Evolutionary conservation across 768 basidiomycete genomes (phyloP).

Genomic region (Suillus spraguei): DNA sequence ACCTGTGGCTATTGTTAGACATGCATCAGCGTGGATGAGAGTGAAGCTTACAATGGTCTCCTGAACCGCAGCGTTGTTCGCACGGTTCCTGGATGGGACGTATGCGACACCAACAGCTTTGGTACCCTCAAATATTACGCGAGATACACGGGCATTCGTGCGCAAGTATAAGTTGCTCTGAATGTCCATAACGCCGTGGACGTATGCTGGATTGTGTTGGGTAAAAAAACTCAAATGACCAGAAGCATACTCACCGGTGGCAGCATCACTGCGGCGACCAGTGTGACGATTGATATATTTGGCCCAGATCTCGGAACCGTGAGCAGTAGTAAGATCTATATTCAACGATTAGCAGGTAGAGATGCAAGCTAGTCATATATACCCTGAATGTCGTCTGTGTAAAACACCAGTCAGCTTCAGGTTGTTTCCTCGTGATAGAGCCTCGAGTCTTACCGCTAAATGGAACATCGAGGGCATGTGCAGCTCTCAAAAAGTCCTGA

Average conservation of each 20-base stretch:
- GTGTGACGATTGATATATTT: conserved; percentile 79
- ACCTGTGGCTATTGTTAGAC: conserved; percentile 29
- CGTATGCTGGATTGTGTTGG: conserved; percentile 46
- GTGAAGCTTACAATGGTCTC: conserved; percentile 54
- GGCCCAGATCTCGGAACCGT: conserved; percentile 73
- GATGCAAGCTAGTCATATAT: conserved; percentile 1
- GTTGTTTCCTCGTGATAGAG: background rate
- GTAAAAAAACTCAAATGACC: background rate
- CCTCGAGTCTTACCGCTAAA: conserved; percentile 54
- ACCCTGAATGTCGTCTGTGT: conserved; percentile 65
- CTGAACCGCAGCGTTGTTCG: conserved; percentile 47
- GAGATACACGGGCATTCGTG: conserved; percentile 64
- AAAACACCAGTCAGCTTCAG: background rate
- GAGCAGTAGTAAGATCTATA: conserved; percentile 56
- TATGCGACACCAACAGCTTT: conserved; percentile 75
- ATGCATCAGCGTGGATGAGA: background rate
- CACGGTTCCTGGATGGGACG: conserved; percentile 63
- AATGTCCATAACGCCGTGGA: conserved; percentile 70
- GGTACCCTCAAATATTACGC: conserved; percentile 72
- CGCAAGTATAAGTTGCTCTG: conserved; percentile 69
- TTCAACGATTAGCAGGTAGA: conserved; percentile 2
- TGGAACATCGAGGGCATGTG: conserved; percentile 61
- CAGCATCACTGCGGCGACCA: conserved; percentile 71
- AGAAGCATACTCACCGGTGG: conserved; percentile 48
- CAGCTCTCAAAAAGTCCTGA: conserved; percentile 69